These are phyloP conservation scores for Metschnikowia vanudenii DNA, from an alignment of 805 yeast genomes.

Conservation along the genomic window DNA sequence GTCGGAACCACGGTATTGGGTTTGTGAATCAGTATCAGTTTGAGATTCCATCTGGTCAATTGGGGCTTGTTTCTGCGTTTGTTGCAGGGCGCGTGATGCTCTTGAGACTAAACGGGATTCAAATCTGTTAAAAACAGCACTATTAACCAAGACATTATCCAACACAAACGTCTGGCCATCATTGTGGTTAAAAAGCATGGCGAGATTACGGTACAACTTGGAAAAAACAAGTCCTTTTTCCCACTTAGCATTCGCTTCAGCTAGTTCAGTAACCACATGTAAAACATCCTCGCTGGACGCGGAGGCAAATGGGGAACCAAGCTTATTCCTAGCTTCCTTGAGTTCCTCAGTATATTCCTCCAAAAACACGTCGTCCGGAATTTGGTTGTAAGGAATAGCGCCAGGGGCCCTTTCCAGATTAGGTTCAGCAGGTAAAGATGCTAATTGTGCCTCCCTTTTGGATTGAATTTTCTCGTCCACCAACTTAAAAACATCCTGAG, in stretches of 20 bases:
- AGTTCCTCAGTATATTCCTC: slow-evolving; percentile 36
- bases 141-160: slow-evolving; percentile 33
- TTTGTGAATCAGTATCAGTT: background rate
- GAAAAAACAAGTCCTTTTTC: slow-evolving; percentile 23
- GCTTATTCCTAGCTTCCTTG: slow-evolving; percentile 20
- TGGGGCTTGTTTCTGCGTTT: background rate
- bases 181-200: slow-evolving; percentile 33
- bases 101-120: slow-evolving; percentile 15
- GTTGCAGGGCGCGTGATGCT: background rate
- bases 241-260: background rate
- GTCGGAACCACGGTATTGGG: background rate
- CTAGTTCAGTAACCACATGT: slow-evolving; percentile 16
- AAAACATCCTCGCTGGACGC: slow-evolving; percentile 18
- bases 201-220: slow-evolving; percentile 33
- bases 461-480: slow-evolving; percentile 17
- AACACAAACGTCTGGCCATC: slow-evolving; percentile 32
- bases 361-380: slow-evolving; percentile 34
- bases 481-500: slow-evolving; percentile 32
- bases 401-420: too few relatives aligned
- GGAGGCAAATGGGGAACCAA: slow-evolving; percentile 22
- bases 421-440: too few relatives aligned
- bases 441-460: background rate
- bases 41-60: background rate
- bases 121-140: slow-evolving; percentile 25
- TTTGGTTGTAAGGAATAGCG: slow-evolving; percentile 24